Evolutionary conservation across 306 rosid species (phyloP), one percentile per base, ranked within the genome.

Genomic region (Acacia confusa): DNA sequence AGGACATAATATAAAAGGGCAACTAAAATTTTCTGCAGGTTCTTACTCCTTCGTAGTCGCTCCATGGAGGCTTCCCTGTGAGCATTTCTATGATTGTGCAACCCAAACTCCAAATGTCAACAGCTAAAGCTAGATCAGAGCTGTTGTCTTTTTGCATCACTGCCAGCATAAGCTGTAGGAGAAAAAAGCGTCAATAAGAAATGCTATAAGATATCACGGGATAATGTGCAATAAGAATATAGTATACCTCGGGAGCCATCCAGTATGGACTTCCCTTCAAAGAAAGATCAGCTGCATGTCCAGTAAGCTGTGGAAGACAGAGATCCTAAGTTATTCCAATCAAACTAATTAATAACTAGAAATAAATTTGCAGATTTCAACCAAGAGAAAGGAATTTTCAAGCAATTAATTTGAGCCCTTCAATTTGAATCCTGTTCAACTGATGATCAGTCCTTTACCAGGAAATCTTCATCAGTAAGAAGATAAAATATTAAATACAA

Each of bases 201-300:
- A 71, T 65, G 7, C 44, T 36, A 43, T 1, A 36, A 44, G 41
- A 58, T 67, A 76, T 25, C 11, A 71, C 38, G 12, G 53, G 78
- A 61, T 77, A 47, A 45, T 48, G 78, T 63, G 53, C 55, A 78
- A 45, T 75, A 58, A 81, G 80, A 76, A 77, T 71, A 76, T 52
- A 7, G 36, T 76, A 64, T 91, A 96, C 99, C 99, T 96, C 99
- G 57, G 98, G 99, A 82, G 99, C 99, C 99, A 96, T 93, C 99
- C 99, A 96, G 83, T 93, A 96, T 64, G 99, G 99, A 83, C 99
- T 96, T 85, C 99, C 99, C 87, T 88, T 96, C 52, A 96, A 43
- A 82, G 99, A 96, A 78, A 96, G 98, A 82, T 89, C 90, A 19
- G 91, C 91, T 43, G 74, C 90, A 72, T 91, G 97, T 52, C 97